Base-by-base conservation (phyloP, 176 grass and related monocot genomes). In the Rhynchospora pubera region DNA sequence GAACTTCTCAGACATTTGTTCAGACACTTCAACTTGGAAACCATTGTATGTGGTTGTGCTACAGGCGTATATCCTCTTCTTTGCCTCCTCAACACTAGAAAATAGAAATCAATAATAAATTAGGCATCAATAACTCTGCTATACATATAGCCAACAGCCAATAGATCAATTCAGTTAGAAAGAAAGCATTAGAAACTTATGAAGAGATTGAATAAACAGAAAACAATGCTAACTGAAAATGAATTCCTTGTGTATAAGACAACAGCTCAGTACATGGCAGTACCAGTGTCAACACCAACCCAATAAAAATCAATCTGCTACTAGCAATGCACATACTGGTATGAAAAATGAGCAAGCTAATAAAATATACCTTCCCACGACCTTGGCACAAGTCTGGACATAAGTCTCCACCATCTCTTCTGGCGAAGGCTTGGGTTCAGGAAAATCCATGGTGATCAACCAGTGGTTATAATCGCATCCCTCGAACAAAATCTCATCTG, bases 361-460 rank as follows among this genome's bases (percentile, higher is more conserved):
- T 65, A 5, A 72, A 70, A 0, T 48, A 89, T 91, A 98, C 95
- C 95, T 98, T 21, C 95, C 92, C 3, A 98, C 86, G 55, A 98
- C 95, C 87, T 90, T 93, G 60, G 95, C 90, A 19, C 91, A 91
- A 22, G 95, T 98, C 68, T 98, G 90, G 58, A 98, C 87, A 83
- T 91, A 98, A 43, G 90, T 93, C 87, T 98, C 95, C 57, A 94
- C 87, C 95, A 98, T 98, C 89, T 93, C 92, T 56, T 98, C 92
- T 15, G 86, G 90, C n/a, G 92, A 79, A 1, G 95, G 90, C 67
- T 94, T 90, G 22, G 95, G 92, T n/a, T 94, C 92, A 4, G 92
- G 89, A 86, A 98, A 98, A 22, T 98, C 92, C 92, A 98, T 98
- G 59, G 95, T 98, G 85, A 98, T 94, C 84, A 98, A 87, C 95